Evolutionary conservation across 805 yeast species (phyloP), one percentile per base, ranked within the genome.

Genomic region (Citeromyces matritensis): DNA sequence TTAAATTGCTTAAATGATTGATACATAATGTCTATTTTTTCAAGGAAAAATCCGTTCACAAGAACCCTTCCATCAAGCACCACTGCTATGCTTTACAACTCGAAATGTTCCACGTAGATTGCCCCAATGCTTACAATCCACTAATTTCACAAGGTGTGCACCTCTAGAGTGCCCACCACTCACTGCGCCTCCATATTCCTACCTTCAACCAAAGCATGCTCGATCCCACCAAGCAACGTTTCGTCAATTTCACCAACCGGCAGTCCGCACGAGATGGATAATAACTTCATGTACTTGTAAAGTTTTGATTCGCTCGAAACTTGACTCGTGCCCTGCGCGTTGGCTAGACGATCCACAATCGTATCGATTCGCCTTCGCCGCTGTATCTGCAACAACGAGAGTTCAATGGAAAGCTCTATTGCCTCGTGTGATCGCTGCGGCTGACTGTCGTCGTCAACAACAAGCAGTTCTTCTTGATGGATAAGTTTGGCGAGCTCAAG

Each of bases 201-300:
- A 15, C 26, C 24, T 19, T 33, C 34, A 8, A 40, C 15, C 31
- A 60, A 38, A 17, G 67, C 65, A 35, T 55, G 51, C 31, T 58
- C 84, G 27, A 88, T 80, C 13, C 88, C 95, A 40, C 81, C 88
- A 31, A 88, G 60, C 36, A 84, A 62, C 21, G 81, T 78, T 41
- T 64, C 69, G 41, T 78, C 83, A 35, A 88, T 76, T 37, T 80
- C 91, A 37, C 82, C 93, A 13, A 75, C 64, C 31, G 74, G 70
- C 33, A 84, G 63, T 2, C 83, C 94, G 48, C 93, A 80, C 30
- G 83, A 69, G 30, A 73, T 57, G 15, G 88, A 69, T 27, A 91
- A 75, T 37, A 88, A 60, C 44, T 73, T 73, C 39, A 94, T 65
- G 57, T 88, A 33, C 15, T 17, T 15, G 32, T 30, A 33, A 6